Base-by-base conservation (phyloP, 345 rosid species). In the Dimocarpus longan region DNA sequence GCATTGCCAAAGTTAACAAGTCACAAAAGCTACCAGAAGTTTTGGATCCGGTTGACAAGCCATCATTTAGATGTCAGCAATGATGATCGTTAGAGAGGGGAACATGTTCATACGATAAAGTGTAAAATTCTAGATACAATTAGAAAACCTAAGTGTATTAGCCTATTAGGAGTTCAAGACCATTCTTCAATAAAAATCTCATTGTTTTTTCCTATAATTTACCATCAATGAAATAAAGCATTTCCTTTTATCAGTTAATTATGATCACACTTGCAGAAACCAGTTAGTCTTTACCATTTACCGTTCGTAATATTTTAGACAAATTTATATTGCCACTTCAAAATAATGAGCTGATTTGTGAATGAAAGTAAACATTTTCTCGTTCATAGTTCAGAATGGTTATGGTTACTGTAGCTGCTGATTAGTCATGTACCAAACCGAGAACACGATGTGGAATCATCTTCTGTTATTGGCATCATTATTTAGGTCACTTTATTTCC, bases 91-190 rank as follows among this genome's bases (percentile, higher is more conserved):
- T 79, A 72, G 56, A 62, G 62, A 68, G 74, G 66, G 54, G 72
- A 6, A 68, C 50, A 32, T 82, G 80, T 82, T 72, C 73, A 82
- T 80, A 78, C 11, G 12, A 50, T 74, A 66, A 26, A 65, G 39
- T 77, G 80, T 77, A 80, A 66, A 76, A 63, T 78, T 82, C 78
- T 72, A 73, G 82, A 65, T 83, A 75, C 62, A 79, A 57, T 62
- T 77, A 46, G 77, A 77, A 75, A 60, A 66, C 44, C 12, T 39
- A 7, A 26, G 46, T 70, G 52, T 73, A 73, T 68, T 68, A 26
- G 46, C 66, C 43, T 73, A 73, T 68, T 68, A 68, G 66, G 75
- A 57, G 76, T 57, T 76, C 70, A 60, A 74, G 66, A 60, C 68
- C 66, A 72, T 85, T 83, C 73, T 80, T 80, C 79, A 66, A 32